A percentile compares a stretch with the other conserved stretches of the same genome.
Conservation (phyloP, 495 filamentous ascomycete genomes). For the Penicillium pancosmium region DNA sequence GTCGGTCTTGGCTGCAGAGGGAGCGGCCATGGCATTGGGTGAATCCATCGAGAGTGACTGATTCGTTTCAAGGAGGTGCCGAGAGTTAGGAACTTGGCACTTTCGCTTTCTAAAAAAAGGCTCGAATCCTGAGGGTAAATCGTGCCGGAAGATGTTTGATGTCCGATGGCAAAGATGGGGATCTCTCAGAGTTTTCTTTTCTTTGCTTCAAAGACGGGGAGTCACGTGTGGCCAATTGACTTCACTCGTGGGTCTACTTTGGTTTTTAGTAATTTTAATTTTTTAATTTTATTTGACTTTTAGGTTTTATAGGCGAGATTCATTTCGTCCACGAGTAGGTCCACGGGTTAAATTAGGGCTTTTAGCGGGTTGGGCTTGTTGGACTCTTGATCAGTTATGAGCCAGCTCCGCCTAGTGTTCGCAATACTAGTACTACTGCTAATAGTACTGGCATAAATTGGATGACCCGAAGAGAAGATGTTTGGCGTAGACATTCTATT, state of each 20-base stretch:
- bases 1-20: conserved; percentile 13
- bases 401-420: no score
- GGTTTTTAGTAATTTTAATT: neutral
- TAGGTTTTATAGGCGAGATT: no score
- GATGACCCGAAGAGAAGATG: no score
- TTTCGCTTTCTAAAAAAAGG: no score
- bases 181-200: neutral
- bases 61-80: neutral
- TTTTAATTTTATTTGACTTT: neutral
- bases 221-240: neutral
- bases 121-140: neutral
- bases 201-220: neutral
- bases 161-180: neutral
- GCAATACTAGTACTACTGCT: no score
- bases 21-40: conserved; percentile 3
- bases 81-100: neutral
- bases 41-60: neutral
- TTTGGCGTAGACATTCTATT: no score
- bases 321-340: no score
- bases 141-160: no score
- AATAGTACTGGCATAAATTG: no score
- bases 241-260: neutral
- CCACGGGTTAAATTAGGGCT: no score
- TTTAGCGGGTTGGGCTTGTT: no score
- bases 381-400: no score